These are phyloP conservation scores for Coniferiporia weirii DNA, from an alignment of 1,284 basidiomycete species.

Conservation along the genomic window DNA sequence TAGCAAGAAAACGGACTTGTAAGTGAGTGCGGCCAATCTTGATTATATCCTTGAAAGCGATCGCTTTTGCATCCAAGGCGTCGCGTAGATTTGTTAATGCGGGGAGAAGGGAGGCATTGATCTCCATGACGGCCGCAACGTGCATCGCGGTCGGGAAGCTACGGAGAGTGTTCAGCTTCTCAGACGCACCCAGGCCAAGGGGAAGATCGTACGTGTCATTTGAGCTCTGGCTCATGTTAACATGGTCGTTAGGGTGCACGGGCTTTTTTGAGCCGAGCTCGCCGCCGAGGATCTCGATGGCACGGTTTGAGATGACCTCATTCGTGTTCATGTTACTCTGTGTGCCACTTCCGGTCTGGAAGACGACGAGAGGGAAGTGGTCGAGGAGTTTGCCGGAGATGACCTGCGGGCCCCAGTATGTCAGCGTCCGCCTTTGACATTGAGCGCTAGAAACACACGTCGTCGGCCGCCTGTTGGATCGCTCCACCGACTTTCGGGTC, in stretches of 20 bases:
- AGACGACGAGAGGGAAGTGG: conserved; percentile 98
- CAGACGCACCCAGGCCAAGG: background rate
- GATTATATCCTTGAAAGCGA: conserved; percentile 85
- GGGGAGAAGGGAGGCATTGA: conserved; percentile 78
- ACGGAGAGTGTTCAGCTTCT: conserved; percentile 1
- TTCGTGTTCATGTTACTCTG: conserved; percentile 99
- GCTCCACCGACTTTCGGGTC: conserved; percentile 86
- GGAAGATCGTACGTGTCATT: conserved; percentile 81
- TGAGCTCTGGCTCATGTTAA: conserved; percentile 99
- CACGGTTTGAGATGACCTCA: conserved; percentile 98
- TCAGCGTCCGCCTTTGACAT: conserved; percentile 6
- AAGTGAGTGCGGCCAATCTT: conserved; percentile 99
- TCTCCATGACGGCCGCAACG: conserved; percentile 90
- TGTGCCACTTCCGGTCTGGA: conserved; percentile 98
- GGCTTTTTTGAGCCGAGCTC: conserved; percentile 95
- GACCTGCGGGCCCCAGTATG: conserved; percentile 64
- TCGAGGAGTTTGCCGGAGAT: conserved; percentile 93
- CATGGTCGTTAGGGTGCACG: conserved; percentile 99
- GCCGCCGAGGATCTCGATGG: conserved; percentile 95
- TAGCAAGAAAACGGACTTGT: conserved; percentile 45
- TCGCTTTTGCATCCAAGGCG: conserved; percentile 79
- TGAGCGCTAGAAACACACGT: conserved; percentile 46
- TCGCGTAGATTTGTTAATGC: conserved; percentile 81
- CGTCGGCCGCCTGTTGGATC: conserved; percentile 92
- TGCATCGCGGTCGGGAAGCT: conserved; percentile 99